phyloP scores from a whole-genome alignment of 2,329 filamentous ascomycete genomes.

The Scedosporium dehoogii region DNA sequence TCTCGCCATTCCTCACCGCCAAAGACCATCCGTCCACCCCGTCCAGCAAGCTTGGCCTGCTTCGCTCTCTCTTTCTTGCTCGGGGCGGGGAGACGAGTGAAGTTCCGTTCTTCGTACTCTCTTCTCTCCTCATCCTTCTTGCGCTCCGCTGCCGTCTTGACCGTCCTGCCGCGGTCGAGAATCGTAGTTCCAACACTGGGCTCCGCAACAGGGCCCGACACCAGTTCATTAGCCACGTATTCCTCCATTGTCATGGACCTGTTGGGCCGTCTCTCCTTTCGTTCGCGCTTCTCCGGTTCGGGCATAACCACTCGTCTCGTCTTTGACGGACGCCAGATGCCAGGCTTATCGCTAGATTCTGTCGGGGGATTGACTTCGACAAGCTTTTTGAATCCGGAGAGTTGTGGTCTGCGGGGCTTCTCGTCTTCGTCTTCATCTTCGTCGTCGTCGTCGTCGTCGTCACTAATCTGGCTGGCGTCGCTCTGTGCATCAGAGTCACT shows the following conservation, averaged over 20 bases:
- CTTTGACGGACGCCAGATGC: constrained; percentile 80
- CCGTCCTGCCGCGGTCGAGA: constrained; percentile 63
- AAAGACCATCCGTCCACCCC: constrained; percentile 52
- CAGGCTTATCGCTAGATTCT: constrained; percentile 30
- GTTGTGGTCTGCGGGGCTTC: constrained; percentile 12
- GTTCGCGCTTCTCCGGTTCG: constrained; percentile 50
- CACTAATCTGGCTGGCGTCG: constrained; percentile 24
- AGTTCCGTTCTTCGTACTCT: constrained; percentile 88
- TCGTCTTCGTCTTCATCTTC: constrained; percentile 13
- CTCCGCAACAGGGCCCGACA: constrained; percentile 68
- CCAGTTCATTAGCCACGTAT: constrained; percentile 79
- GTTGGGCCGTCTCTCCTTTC: constrained; percentile 48
- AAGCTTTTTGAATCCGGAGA: neutral
- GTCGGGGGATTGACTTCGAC: constrained; percentile 12
- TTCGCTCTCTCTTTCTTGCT: constrained; percentile 78
- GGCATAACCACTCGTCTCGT: constrained; percentile 84
- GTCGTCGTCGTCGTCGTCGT: constrained; percentile 24
- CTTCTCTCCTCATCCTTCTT: constrained; percentile 68
- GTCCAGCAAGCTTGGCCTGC: constrained; percentile 33
- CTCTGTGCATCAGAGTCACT: constrained; percentile 21
- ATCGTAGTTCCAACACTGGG: constrained; percentile 92
- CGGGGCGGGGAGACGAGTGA: constrained; percentile 73
- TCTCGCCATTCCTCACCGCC: constrained; percentile 92
- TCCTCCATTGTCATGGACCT: constrained; percentile 86
- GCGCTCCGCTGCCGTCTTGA: constrained; percentile 68